phyloP scores from a whole-genome alignment of 2,329 filamentous ascomycete species.

The Aspergillus sp. region DNA sequence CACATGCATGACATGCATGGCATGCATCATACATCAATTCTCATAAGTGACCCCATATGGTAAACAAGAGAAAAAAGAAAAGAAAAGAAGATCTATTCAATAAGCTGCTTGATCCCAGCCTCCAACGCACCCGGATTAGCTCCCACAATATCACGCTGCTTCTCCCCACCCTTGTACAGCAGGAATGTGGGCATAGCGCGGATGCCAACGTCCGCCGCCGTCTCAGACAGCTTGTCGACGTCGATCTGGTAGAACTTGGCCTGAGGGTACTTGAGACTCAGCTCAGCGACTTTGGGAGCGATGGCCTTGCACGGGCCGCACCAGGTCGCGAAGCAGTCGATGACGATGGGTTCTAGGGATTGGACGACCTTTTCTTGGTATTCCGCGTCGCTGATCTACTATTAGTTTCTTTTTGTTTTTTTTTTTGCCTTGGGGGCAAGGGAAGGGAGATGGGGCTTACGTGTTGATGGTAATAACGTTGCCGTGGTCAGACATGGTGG shows the following conservation, averaged over 20 bases:
- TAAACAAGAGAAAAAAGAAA: no score
- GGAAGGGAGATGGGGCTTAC: conserved; percentile 12
- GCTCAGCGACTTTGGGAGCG: conserved; percentile 43
- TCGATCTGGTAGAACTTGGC: conserved; percentile 49
- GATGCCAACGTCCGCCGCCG: conserved; percentile 44
- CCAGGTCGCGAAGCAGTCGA: conserved; percentile 50
- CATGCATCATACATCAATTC: no score
- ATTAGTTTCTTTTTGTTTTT: conserved; percentile 1
- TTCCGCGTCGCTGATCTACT: conserved; percentile 51
- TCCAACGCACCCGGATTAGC: conserved; percentile 23
- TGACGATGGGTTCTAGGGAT: conserved; percentile 44
- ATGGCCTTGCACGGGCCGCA: conserved; percentile 51
- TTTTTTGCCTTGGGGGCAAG: not conserved
- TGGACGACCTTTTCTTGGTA: conserved; percentile 39
- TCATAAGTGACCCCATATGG: no score
- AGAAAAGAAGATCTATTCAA: not conserved
- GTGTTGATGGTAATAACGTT: conserved; percentile 31
- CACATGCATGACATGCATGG: no score
- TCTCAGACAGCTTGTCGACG: conserved; percentile 45
- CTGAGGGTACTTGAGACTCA: conserved; percentile 44
- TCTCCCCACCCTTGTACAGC: conserved; percentile 32
- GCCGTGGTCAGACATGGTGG: conserved; percentile 24
- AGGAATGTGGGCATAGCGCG: conserved; percentile 40
- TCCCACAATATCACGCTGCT: conserved; percentile 20
- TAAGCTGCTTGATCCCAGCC: conserved; percentile 14